Evolutionary conservation across 106 monocot genomes (phyloP).

Genomic region (Acorus calamus): DNA sequence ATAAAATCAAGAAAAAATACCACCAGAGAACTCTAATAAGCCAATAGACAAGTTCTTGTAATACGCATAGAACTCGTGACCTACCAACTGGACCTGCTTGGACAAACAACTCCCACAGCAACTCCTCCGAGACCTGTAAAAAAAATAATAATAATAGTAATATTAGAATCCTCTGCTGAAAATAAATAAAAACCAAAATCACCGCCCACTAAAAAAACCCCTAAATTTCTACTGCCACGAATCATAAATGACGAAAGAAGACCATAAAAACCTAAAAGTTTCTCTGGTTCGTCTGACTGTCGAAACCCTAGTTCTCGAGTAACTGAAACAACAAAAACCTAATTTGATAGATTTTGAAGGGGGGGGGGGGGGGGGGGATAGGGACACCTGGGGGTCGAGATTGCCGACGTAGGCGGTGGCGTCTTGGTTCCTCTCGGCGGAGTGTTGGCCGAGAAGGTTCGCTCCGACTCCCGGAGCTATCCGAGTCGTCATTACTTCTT

Average conservation of each 20-base stretch:
- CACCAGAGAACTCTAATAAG: neutral
- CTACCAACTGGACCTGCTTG: conserved; percentile 95
- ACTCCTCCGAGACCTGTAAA: conserved; percentile 59
- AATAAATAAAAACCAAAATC: conserved; percentile 1
- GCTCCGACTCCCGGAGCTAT: conserved; percentile 92
- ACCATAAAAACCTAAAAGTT: too few relatives aligned
- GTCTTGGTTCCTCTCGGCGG: conserved; percentile 91
- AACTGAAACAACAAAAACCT: too few relatives aligned
- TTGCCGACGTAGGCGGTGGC: conserved; percentile 91
- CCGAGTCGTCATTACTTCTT: conserved; percentile 58
- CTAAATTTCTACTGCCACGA: too few relatives aligned
- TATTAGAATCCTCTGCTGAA: neutral
- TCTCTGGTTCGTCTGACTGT: too few relatives aligned
- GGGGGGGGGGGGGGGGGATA: neutral
- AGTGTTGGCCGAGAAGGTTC: conserved; percentile 87
- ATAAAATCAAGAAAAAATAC: too few relatives aligned
- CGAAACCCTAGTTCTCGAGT: too few relatives aligned
- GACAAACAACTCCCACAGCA: conserved; percentile 86
- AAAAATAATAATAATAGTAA: conserved; percentile 1
- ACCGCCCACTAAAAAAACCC: too few relatives aligned
- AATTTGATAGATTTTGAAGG: too few relatives aligned
- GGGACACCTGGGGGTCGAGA: conserved; percentile 72
- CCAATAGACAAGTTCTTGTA: neutral
- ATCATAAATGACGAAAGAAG: too few relatives aligned
- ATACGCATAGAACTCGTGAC: neutral